Evolutionary conservation across 2,329 filamentous ascomycete genomes (phyloP), one percentile per base, ranked within the genome.

Genomic region (Ophiocordyceps unilateralis): DNA sequence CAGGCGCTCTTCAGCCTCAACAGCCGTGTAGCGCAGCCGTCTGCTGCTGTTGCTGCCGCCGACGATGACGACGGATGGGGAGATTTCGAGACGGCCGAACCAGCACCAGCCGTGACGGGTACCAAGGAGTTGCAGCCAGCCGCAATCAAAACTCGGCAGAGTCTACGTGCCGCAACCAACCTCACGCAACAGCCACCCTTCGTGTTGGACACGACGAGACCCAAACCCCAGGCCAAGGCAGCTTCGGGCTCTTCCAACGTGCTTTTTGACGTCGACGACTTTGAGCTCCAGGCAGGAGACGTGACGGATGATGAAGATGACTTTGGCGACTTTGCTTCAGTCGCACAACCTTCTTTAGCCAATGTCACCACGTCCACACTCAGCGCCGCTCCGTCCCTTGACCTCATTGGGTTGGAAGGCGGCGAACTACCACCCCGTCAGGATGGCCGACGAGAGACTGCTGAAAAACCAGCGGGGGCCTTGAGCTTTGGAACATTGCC

Each of bases 51-150:
- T 4, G 30, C 24, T 15, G 14, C 19, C 8, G 20, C 39, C 32
- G 72, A 72, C 3, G 71, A 77, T 8, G 76, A 79, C 43, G 76
- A 80, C 51, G 73, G 68, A 23, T 82, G 78, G 71, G 78, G 78
- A 1, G 78, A 81, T 44, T 83, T 83, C 51, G 77, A 81, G 56
- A 67, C 70, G 39, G 74, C 74, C 15, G 59, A 67, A 32, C 55
- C 61, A 1, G 45, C 51, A 4, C 44, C 47, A 10, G 34, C 34
- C 9, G 7, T 14, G 9, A 21, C 12, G 14, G n/a, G 7, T 17
- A 4, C 17, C 17, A 9, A 5, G 14, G 22, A 15, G 10, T 38
- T 37, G 30, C 11, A 22, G n/a, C 12, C 34, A 17, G 15, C 40
- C 7, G n/a, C 42, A 30, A 46, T 38, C 34, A 34, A 34, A 14